A percentile compares a stretch with the other conserved stretches of the same genome.
Conservation (phyloP, 345 rosid species). For the Gossypium anomalum region DNA sequence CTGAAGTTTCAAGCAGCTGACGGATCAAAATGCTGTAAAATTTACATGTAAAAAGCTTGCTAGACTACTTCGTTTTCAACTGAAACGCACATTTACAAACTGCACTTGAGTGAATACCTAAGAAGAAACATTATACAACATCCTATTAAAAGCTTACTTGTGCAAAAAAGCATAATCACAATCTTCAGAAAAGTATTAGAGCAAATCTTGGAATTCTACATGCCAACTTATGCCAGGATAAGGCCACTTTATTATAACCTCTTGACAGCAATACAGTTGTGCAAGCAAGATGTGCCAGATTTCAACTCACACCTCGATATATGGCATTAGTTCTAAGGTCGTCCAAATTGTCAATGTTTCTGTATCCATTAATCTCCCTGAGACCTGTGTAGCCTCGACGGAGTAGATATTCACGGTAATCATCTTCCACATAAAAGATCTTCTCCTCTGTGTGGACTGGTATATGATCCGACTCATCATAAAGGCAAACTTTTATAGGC, state of each 20-base stretch:
- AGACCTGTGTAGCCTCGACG: conserved; percentile 70
- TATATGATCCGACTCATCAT: conserved; percentile 75
- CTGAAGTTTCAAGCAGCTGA: no score
- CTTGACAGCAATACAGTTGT: not conserved
- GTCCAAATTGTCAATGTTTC: conserved; percentile 79
- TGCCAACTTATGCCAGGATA: not conserved
- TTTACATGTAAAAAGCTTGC: no score
- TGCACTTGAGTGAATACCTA: not conserved
- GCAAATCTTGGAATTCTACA: conserved; percentile 4
- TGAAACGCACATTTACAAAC: not conserved
- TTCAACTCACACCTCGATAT: conserved; percentile 74
- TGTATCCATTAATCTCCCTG: conserved; percentile 76
- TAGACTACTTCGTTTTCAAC: not conserved
- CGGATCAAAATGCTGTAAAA: no score
- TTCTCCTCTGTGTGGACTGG: conserved; percentile 85
- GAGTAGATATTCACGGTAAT: conserved; percentile 70
- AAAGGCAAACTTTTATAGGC: conserved; percentile 71
- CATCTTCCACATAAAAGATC: conserved; percentile 58
- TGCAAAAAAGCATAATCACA: not conserved
- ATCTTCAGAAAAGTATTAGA: conserved; percentile 9
- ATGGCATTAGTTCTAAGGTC: conserved; percentile 76
- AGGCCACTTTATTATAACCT: not conserved
- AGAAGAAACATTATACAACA: not conserved
- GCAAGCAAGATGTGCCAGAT: not conserved
- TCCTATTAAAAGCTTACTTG: not conserved